phyloP scores from a whole-genome alignment of 805 yeast species.

The Trichomonascus vanleenenianus region DNA sequence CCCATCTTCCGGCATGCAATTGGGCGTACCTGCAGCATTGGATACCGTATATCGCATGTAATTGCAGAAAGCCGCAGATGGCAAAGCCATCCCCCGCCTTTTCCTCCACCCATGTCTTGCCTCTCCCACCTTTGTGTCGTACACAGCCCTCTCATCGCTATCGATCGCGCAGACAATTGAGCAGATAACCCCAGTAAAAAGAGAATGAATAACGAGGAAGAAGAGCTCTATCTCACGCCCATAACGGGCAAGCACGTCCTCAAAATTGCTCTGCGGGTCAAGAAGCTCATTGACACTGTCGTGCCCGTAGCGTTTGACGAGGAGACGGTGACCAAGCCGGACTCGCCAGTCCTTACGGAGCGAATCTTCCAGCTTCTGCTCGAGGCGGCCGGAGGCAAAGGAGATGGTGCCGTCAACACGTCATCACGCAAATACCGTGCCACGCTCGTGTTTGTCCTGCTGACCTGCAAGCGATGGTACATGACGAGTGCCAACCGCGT shows the following conservation, averaged over 20 bases:
- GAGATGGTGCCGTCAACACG: slow-evolving; percentile 46
- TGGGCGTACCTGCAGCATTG: too few species aligned
- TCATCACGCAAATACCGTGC: slow-evolving; percentile 59
- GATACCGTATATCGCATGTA: too few species aligned
- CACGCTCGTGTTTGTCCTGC: slow-evolving; percentile 55
- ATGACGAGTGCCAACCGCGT: slow-evolving; percentile 49
- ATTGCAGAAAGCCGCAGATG: too few species aligned
- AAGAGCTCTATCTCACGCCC: slow-evolving; percentile 8
- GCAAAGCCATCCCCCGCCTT: too few species aligned
- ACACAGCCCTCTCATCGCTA: too few species aligned
- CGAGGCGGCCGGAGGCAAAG: slow-evolving; percentile 76
- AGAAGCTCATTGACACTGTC: slow-evolving; percentile 60
- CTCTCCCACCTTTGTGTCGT: too few species aligned
- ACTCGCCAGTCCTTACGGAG: slow-evolving; percentile 51
- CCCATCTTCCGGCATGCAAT: too few species aligned
- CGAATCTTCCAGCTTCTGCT: slow-evolving; percentile 53
- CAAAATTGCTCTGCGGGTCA: slow-evolving; percentile 58
- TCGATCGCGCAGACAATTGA: too few species aligned
- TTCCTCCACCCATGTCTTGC: too few species aligned
- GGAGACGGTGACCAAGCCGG: slow-evolving; percentile 43
- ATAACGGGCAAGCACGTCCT: slow-evolving; percentile 20
- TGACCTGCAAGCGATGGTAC: slow-evolving; percentile 79
- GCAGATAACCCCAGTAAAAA: too few species aligned
- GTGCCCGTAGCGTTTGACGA: slow-evolving; percentile 58
- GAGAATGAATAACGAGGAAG: slow-evolving; percentile 3